These are phyloP conservation scores for Tylopilus vinaceipallidus DNA, from an alignment of 768 basidiomycete genomes.

Conservation along the genomic window DNA sequence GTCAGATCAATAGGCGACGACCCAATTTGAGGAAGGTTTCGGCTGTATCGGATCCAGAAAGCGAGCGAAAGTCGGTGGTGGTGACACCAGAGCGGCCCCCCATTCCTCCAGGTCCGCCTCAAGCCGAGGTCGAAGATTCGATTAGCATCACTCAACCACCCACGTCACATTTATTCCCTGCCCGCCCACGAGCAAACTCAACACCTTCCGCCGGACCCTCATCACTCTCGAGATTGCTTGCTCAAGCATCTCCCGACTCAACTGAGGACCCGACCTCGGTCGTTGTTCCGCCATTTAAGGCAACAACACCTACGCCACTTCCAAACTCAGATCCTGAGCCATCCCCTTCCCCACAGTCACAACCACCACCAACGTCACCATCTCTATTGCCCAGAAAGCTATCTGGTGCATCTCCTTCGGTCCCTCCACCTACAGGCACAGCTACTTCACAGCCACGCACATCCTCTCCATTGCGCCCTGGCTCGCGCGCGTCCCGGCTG, in stretches of 20 bases:
- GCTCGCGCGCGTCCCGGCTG: conserved; percentile 67
- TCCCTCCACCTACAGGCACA: conserved; percentile 34
- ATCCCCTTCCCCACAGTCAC: conserved; percentile 33
- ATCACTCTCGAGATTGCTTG: conserved; percentile 74
- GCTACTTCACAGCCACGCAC: conserved; percentile 28
- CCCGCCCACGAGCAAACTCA: conserved; percentile 61
- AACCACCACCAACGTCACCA: conserved; percentile 30
- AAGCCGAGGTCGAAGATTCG: conserved; percentile 71
- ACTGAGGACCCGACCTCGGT: conserved; percentile 34
- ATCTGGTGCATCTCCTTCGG: neutral
- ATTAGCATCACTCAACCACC: conserved; percentile 63
- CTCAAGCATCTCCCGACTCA: conserved; percentile 56
- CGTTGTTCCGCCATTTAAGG: conserved; percentile 27
- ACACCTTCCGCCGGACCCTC: conserved; percentile 72
- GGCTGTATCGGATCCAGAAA: conserved; percentile 38
- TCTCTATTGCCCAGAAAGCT: conserved; percentile 2
- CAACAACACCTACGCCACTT: conserved; percentile 32
- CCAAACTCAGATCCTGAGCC: conserved; percentile 1
- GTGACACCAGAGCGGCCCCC: conserved; percentile 13
- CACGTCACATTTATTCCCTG: conserved; percentile 66
- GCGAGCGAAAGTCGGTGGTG: conserved; percentile 31
- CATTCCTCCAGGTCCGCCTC: conserved; percentile 57
- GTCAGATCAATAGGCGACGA: conserved; percentile 57
- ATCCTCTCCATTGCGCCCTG: conserved; percentile 66
- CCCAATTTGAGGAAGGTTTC: conserved; percentile 50